Evolutionary conservation across 75 land plant species (phyloP), one percentile per base, ranked within the genome.

Genomic region (Picea sitchensis): DNA sequence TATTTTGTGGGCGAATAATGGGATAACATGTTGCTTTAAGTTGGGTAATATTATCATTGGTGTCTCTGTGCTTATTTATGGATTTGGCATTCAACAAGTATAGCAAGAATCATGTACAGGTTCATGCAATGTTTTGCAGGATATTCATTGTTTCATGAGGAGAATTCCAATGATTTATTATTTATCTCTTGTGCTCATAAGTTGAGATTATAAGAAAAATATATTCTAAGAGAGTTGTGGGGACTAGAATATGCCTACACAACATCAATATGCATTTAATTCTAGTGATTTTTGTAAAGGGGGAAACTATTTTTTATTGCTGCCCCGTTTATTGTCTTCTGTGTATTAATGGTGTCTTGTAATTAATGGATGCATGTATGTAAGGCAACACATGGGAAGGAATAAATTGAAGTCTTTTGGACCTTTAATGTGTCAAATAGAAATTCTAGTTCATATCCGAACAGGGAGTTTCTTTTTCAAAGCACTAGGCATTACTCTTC

Each of bases 391-490:
- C 31, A 87, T 87, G 89, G 89, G 89, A 57, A 71, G 88, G 62
- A 87, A 87, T 76, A 87, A 87, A 79, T 75, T 87, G 64, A 85
- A 87, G 72, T 87, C 89, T 54, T 87, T 87, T 86, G 89, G 89
- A 20, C 89, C 89, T 47, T 32, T 85, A 36, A 80, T 87, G 82
- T 87, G 89, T 61, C 81, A 79, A 76, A 87, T 87, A 84, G 89
- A 87, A 34, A 56, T 82, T 82, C 61, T 87, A 20, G 80, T 82
- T 56, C 79, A 87, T 63, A 67, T 87, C 63, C 88, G 89, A 51
- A 82, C 88, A 30, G 89, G 89, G 56, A 87, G 89, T 80, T 87
- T 85, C 82, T 87, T 87, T 68, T 87, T 87, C 87, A 87, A 87
- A 78, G 89, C 89, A 23, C 78, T 87, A 57, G 89, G 87, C 31